These are phyloP conservation scores for Cyclospora cayetanensis DNA, from an alignment of 169 alveolate genomes.

Conservation along the genomic window DNA sequence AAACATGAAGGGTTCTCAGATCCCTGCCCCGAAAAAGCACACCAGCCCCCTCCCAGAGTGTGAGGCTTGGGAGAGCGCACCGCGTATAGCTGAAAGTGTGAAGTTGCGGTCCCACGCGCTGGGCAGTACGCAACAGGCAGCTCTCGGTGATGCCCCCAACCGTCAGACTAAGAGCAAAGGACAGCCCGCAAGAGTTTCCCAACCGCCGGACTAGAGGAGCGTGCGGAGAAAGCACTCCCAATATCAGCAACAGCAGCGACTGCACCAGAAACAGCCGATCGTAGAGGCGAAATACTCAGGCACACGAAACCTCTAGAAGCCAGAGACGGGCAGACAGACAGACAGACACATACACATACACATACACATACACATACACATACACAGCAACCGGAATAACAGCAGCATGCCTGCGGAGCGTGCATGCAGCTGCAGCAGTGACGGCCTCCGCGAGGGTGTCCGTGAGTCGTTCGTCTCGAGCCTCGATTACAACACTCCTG, in stretches of 20 bases:
- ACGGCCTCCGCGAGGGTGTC: conserved; percentile 9
- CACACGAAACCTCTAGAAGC: no score
- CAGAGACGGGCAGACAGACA: no score
- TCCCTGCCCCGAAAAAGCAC: no score
- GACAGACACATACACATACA: no score
- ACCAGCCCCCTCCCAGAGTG: no score
- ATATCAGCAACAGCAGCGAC: not conserved
- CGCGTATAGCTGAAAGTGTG: conserved; percentile 39
- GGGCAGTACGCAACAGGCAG: not conserved
- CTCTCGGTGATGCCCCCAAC: conserved; percentile 43
- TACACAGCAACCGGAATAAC: not conserved
- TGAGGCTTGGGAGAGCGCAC: conserved; percentile 3
- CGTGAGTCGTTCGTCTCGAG: not conserved
- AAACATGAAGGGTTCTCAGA: not conserved
- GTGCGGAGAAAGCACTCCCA: not conserved
- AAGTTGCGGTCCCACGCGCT: conserved; percentile 4
- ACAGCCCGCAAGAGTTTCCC: not conserved
- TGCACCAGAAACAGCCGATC: not conserved
- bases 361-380: no score
- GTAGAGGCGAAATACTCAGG: not conserved
- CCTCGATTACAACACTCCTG: not conserved
- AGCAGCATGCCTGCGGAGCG: conserved; percentile 4
- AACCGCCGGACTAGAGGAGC: not conserved
- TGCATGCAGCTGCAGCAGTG: conserved; percentile 20
- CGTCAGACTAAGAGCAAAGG: not conserved